Evolutionary conservation across 805 yeast species (phyloP), one percentile per base, ranked within the genome.

Genomic region (Saturnispora besseyi): DNA sequence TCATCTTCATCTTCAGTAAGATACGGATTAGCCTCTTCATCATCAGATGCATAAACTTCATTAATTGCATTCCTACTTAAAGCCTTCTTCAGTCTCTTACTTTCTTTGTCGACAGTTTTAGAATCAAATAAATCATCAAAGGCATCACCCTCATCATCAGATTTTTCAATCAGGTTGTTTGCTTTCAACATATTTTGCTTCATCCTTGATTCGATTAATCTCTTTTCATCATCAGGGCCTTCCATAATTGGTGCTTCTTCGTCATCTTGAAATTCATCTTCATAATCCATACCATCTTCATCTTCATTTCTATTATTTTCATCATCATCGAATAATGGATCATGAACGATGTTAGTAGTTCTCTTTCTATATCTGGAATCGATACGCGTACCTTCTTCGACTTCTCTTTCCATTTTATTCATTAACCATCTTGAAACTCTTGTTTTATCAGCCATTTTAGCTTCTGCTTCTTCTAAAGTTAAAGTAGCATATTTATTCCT

Each of bases 211-310:
- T 93, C 96, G 46, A 89, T 85, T 54, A 88, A 85, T 64, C 85
- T 89, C 64, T 87, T 86, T 62, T 93, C 98, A 61, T 93, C 96
- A 62, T 91, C 98, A 53, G 90, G 81, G 44, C 96, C 96, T 61
- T 91, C 98, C 74, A 91, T 80, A 52, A 93, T 86, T 29, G 99
- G 99, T 1, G 98, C 98, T 64, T 91, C 99, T 69, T 93, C 99
- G 65, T 93, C 99, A 66, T 93, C 99, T 28, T 93, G 97, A 67
- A 93, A 93, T 64, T 90, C 97, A 64, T 93, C 98, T 58, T 93
- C 97, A 61, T 75, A 91, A 68, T 91, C 99, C 60, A 93, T 70
- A 61, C 89, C 97, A 56, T 90, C 97, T 21, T 57, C 59, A 55
- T 86, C 88, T 51, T 88, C 96, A 10, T 88, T 82, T 51, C 73